Evolutionary conservation across 2,329 filamentous ascomycete species (phyloP), one percentile per base, ranked within the genome.

Genomic region (Aspergillus quadricinctus): DNA sequence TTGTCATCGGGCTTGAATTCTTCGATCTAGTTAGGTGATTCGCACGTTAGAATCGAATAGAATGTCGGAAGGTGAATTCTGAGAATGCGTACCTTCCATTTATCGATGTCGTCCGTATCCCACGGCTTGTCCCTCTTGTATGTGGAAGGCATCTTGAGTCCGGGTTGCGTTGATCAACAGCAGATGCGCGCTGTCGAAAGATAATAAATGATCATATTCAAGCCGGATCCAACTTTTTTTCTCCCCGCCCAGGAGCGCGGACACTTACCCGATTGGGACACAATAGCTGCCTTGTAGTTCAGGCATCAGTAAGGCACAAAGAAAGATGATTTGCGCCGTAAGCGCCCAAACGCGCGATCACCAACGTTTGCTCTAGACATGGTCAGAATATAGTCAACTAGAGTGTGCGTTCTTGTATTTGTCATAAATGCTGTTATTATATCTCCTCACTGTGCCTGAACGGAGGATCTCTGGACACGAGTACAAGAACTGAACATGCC

Each of bases 81-180:
- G 11, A 23, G 50, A 23, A 37, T 25, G 64, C 66, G 27, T 50
- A 87, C 86, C 81, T 92, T 93, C 92, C 92, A 97, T 75, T 97
- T 96, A 78, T 97, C 93, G 62, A 97, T 90, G 69, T 97, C 94
- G 61, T 96, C 92, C 55, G 92, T 96, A 69, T 97, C 92, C 92
- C 92, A 95, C 54, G 91, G 89, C 75, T 96, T 96, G 3, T 95
- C 90, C 64, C 84, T 88, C 60, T 96, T 89, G 77, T 96, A 86
- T 63, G 88, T 96, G 29, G 90, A 94, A 61, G 92, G 91, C 92
- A 96, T 92, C 49, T 67, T 78, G 69, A 23, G 9, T 14, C 21
- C 5, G 9, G 6, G 11, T 25, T 46, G 43, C 14, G 43, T 25
- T 46, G 23, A 27, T 46, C 9, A 25, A 37, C 31, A 54, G 48